Conservation (phyloP, 179 eudicot species). For the Silene coronaria region DNA sequence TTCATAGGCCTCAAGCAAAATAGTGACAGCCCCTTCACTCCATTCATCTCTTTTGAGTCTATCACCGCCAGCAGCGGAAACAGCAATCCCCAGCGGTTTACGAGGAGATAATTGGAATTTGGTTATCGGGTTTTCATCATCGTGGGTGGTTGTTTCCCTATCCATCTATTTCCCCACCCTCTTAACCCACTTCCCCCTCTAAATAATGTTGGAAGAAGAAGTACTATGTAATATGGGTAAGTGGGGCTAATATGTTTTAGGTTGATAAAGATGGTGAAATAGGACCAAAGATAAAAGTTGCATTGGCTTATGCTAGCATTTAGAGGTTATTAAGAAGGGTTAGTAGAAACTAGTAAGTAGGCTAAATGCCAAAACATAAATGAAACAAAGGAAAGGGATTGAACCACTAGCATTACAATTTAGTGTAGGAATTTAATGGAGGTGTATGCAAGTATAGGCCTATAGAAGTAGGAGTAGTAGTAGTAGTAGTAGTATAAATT, state of each 20-base stretch:
- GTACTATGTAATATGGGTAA: slow-evolving; percentile 24
- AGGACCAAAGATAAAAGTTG: slow-evolving; percentile 17
- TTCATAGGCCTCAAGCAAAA: slow-evolving; percentile 79
- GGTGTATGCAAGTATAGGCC: slow-evolving; percentile 7
- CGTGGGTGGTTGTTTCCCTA: slow-evolving; percentile 36
- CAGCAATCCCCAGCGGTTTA: slow-evolving; percentile 21
- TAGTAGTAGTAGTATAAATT: slow-evolving; percentile 19
- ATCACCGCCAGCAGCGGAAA: slow-evolving; percentile 36
- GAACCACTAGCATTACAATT: slow-evolving; percentile 36
- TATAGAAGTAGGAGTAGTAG: slow-evolving; percentile 10
- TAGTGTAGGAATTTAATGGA: slow-evolving; percentile 25
- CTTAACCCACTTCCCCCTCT: slow-evolving; percentile 13
- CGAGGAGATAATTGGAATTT: slow-evolving; percentile 31
- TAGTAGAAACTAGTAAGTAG: slow-evolving; percentile 21
- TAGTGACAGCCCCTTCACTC: slow-evolving; percentile 91
- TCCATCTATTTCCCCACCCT: slow-evolving; percentile 37
- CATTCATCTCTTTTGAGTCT: slow-evolving; percentile 83
- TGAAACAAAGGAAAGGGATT: slow-evolving; percentile 17
- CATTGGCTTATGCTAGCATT: slow-evolving; percentile 33
- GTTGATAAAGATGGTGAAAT: slow-evolving; percentile 29
- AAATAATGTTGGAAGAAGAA: slow-evolving; percentile 12
- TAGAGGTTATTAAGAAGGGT: slow-evolving; percentile 26
- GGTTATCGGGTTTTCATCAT: slow-evolving; percentile 30
- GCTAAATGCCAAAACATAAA: slow-evolving; percentile 34
- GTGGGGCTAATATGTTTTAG: slow-evolving; percentile 24